Evolutionary conservation across 495 filamentous ascomycete species (phyloP), one percentile per base, ranked within the genome.

Genomic region (Achaetomiella virescens): DNA sequence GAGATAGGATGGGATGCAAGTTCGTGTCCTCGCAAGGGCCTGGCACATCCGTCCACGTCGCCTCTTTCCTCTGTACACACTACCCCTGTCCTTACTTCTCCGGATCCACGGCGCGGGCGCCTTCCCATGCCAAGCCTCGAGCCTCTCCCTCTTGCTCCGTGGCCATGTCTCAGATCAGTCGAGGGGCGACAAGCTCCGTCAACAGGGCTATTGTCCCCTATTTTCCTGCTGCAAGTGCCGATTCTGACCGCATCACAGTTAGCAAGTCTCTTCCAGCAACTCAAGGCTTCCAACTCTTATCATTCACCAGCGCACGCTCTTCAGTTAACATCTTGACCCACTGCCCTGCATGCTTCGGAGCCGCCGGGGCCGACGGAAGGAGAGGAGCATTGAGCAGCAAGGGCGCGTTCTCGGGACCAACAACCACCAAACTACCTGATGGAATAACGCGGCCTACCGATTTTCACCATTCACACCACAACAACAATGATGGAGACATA

Each of bases 401-500:
- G 11, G 17, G 25, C 17, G 2, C 11, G 20, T 42, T 42, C 27
- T 9, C 27, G 33, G 24, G 37, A 25, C 35, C 46, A 57, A 11
- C 20, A 35, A 27, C 41, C 25, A 7, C 21, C 0, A 25, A 8
- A 3, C 11, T 2, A 40, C 2, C 7, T 18, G 15, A 53, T 44
- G 51, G 51, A 45, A 25, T 25, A 24, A 20, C 20, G 20, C 21
- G 1, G 22, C 33, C 0, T 9, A 35, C 12, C 18, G 18, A 20
- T n/a, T 20, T n/a, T 41, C 17, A 21, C 7, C 6, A n/a, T n/a
- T n/a, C 48, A 21, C 24, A 48, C n/a, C 17, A 48, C 38, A 9
- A 11, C 37, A 25, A 5, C 8, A 27, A 47, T 11, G 45, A 98
- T 97, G 93, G 93, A 98, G 73, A 98, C 93, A 17, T 98, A 97